Percentiles rank a stretch among this genome's conserved stretches.
Conservation (phyloP, 495 filamentous ascomycete species). For the Parathielavia appendiculata region DNA sequence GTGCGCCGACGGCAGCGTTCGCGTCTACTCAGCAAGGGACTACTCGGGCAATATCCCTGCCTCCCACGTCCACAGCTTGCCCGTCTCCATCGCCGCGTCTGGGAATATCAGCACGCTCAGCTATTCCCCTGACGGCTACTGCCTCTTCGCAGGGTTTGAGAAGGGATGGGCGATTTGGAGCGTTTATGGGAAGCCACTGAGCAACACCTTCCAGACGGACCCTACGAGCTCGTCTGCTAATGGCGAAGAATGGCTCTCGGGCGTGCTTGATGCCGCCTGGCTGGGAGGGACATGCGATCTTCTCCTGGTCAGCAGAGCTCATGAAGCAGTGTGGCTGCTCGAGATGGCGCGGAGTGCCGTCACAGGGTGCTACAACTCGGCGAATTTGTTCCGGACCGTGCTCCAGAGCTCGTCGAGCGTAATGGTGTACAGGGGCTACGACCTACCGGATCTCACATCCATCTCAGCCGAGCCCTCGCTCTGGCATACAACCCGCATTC, state of each 20-base stretch:
- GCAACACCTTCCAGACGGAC: constrained; percentile 73
- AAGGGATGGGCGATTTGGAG: constrained; percentile 95
- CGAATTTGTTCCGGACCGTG: constrained; percentile 84
- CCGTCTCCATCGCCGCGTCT: constrained; percentile 57
- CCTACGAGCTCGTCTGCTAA: constrained; percentile 57
- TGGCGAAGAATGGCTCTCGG: constrained; percentile 71
- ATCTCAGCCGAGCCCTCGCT: constrained; percentile 88
- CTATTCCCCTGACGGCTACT: constrained; percentile 96
- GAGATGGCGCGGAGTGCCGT: constrained; percentile 91
- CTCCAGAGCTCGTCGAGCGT: constrained; percentile 79
- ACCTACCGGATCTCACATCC: constrained; percentile 79
- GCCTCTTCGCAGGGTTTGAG: constrained; percentile 89
- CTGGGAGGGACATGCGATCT: constrained; percentile 82
- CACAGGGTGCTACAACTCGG: constrained; percentile 81
- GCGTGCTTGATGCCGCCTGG: constrained; percentile 74
- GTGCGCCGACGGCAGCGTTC: constrained; percentile 72
- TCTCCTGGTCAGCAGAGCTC: constrained; percentile 60
- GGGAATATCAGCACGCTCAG: constrained; percentile 67
- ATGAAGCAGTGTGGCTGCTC: constrained; percentile 77
- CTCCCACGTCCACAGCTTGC: constrained; percentile 70
- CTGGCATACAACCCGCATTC: constrained; percentile 89
- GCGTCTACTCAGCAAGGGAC: constrained; percentile 85
- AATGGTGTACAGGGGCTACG: constrained; percentile 89
- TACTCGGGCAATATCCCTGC: constrained; percentile 88
- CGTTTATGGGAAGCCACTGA: constrained; percentile 86